Percentiles rank a stretch among this genome's conserved stretches.
phyloP scores from a whole-genome alignment of 1,139 yeast species.

The Geotrichum carabidarum region DNA sequence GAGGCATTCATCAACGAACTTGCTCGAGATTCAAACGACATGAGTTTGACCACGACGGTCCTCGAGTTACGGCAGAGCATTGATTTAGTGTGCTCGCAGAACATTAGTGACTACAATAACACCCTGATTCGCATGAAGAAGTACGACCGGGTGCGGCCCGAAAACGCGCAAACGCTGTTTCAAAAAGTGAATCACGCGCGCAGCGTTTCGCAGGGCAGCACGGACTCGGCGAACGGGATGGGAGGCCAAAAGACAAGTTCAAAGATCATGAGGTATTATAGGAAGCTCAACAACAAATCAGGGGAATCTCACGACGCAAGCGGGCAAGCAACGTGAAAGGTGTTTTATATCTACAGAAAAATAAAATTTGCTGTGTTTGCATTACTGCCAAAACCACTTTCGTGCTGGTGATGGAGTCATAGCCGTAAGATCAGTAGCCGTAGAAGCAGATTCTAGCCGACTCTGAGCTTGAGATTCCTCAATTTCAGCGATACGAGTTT shows the following conservation, averaged over 20 bases:
- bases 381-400: conserved; percentile 2
- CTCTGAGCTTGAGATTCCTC: not conserved
- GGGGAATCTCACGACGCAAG: not conserved
- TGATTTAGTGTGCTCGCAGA: conserved; percentile 47
- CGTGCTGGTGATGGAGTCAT: not conserved
- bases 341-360: not conserved
- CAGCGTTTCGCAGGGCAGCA: conserved; percentile 46
- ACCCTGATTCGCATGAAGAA: conserved; percentile 52
- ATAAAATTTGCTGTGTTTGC: not conserved
- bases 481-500: not conserved
- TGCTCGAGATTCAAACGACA: conserved; percentile 35
- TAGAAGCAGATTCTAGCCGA: not conserved
- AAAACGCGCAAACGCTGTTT: conserved; percentile 49
- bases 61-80: conserved; percentile 59
- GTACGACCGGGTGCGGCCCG: conserved; percentile 57
- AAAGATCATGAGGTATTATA: conserved; percentile 18
- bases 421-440: not conserved
- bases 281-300: conserved; percentile 10
- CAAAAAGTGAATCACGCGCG: conserved; percentile 36
- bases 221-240: conserved; percentile 5
- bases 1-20: conserved; percentile 48
- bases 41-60: conserved; percentile 43
- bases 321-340: not conserved
- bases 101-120: conserved; percentile 51
- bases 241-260: conserved; percentile 10